Percentiles rank a stretch among this genome's conserved stretches.
These are phyloP conservation scores for Kingdonia uniflora DNA, from an alignment of 164 flowering plant genomes.

Conservation along the genomic window DNA sequence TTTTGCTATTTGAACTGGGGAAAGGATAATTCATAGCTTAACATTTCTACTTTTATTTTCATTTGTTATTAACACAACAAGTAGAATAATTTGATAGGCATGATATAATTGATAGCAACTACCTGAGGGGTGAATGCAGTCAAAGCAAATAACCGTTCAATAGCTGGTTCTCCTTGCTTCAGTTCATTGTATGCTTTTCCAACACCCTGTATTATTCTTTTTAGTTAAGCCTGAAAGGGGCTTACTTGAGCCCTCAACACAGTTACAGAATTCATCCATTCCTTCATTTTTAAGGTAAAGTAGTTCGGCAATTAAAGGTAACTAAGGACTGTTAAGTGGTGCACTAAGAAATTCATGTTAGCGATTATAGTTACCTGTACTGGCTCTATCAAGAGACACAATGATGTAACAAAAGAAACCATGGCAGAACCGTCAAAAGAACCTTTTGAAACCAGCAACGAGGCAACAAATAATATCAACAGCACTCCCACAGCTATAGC, in stretches of 20 bases:
- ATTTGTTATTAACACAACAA: no score
- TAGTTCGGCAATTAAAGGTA: no score
- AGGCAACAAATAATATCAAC: conserved; percentile 38
- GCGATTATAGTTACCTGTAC: conserved; percentile 50
- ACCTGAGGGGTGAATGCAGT: conserved; percentile 63
- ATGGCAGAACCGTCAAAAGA: conserved; percentile 40
- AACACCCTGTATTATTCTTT: conserved; percentile 55
- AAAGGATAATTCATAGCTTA: no score
- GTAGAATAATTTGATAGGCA: no score
- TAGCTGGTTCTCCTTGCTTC: conserved; percentile 95
- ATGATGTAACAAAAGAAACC: conserved; percentile 68
- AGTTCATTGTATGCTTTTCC: conserved; percentile 94
- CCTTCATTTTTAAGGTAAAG: no score
- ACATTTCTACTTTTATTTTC: no score
- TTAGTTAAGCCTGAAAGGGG: conserved; percentile 25
- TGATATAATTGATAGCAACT: no score
- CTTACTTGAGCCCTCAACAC: no score
- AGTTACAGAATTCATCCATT: no score
- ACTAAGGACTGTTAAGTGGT: no score
- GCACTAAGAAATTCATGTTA: no score
- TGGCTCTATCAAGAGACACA: conserved; percentile 73
- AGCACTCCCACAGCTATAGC: conserved; percentile 50
- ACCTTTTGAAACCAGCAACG: conserved; percentile 48
- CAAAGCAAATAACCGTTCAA: conserved; percentile 75
- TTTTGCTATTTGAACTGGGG: no score